These are phyloP conservation scores for Pisolithus tinctorius DNA, from an alignment of 768 basidiomycete species.

Conservation along the genomic window DNA sequence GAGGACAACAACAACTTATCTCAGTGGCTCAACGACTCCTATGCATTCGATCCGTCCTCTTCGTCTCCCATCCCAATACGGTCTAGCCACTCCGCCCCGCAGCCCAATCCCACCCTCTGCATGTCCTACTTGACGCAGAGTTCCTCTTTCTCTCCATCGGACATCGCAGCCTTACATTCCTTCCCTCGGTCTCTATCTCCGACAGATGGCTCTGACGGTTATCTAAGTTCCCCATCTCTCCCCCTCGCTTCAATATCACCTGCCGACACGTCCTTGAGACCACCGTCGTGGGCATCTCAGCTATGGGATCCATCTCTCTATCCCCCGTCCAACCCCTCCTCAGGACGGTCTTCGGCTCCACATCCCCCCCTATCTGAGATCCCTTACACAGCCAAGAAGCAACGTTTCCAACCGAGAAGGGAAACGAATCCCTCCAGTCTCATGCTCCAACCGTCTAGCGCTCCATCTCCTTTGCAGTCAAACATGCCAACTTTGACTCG, in stretches of 20 bases:
- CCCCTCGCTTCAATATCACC: conserved; percentile 54
- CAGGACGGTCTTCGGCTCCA: conserved; percentile 37
- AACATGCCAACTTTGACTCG: conserved; percentile 46
- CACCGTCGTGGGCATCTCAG: conserved; percentile 63
- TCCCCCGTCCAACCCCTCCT: conserved; percentile 35
- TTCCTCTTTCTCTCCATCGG: conserved; percentile 51
- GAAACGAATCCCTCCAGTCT: conserved; percentile 39
- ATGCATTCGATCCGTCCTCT: conserved; percentile 25
- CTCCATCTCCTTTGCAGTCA: conserved; percentile 49
- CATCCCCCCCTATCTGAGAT: conserved; percentile 42
- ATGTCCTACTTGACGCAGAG: conserved; percentile 47
- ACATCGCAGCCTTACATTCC: conserved; percentile 54
- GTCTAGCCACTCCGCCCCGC: conserved; percentile 33
- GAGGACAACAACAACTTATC: conserved; percentile 37
- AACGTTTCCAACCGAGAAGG: conserved; percentile 34
- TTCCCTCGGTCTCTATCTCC: conserved; percentile 60
- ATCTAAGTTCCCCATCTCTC: conserved; percentile 33
- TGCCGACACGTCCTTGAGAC: conserved; percentile 48
- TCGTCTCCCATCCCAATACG: conserved; percentile 65
- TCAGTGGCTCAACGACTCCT: conserved; percentile 56
- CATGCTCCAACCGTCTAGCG: conserved; percentile 66
- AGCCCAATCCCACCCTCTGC: conserved; percentile 38
- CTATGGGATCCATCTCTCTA: conserved; percentile 52
- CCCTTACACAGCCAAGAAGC: conserved; percentile 35
- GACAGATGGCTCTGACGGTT: conserved; percentile 45